phyloP scores from a whole-genome alignment of 2,329 filamentous ascomycete genomes.

The Aureobasidium sp. region DNA sequence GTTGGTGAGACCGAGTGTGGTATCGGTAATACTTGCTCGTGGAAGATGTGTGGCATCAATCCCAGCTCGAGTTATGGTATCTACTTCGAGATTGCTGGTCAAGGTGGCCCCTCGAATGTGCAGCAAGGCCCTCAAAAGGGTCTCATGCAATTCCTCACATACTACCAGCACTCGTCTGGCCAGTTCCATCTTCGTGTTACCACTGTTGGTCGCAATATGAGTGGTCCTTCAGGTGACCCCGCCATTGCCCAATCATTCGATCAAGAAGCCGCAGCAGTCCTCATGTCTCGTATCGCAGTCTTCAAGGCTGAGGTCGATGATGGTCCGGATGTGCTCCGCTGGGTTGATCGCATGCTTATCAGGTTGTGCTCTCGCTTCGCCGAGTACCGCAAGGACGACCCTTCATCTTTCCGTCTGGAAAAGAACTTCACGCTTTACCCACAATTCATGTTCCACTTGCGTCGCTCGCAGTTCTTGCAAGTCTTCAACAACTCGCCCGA shows the following conservation, averaged over 20 bases:
- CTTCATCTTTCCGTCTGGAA: constrained; percentile 90
- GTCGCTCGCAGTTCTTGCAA: constrained; percentile 93
- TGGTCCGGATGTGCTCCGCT: constrained; percentile 92
- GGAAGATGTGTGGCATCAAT: constrained; percentile 99
- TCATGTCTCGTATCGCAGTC: constrained; percentile 98
- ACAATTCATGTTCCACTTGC: constrained; percentile 99
- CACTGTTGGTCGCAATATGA: constrained; percentile 83
- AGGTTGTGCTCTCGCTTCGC: constrained; percentile 92
- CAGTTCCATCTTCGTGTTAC: constrained; percentile 95
- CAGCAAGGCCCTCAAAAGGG: constrained; percentile 83
- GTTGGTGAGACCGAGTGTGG: constrained; percentile 97
- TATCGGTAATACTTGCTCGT: constrained; percentile 96
- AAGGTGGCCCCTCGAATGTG: constrained; percentile 77
- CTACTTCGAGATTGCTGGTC: constrained; percentile 95
- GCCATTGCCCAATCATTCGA: constrained; percentile 96
- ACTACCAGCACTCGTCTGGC: constrained; percentile 95
- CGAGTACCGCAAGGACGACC: constrained; percentile 96
- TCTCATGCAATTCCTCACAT: constrained; percentile 96
- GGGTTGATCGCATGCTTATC: constrained; percentile 98
- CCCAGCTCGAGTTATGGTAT: constrained; percentile 88
- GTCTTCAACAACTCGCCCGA: constrained; percentile 99
- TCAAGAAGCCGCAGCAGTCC: constrained; percentile 90
- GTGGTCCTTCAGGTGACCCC: constrained; percentile 87
- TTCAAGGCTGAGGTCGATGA: constrained; percentile 99
- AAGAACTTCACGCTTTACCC: constrained; percentile 99